Conservation (phyloP, 148 eudicot genomes). For the Vaccinium macrocarpon region DNA sequence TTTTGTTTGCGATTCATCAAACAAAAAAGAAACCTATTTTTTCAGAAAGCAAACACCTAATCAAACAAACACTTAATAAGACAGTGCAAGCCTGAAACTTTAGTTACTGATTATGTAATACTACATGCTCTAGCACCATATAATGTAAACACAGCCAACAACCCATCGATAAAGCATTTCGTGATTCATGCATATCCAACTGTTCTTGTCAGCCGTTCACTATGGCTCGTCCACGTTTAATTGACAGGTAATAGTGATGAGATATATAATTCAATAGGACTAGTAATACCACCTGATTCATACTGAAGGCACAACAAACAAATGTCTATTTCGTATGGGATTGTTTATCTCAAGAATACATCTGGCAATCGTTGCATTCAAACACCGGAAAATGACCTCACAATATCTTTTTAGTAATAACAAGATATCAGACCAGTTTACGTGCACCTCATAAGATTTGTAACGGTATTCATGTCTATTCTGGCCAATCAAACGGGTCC, state of each 20-base stretch:
- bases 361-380: not conserved
- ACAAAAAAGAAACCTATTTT: constrained; percentile 15
- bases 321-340: not conserved
- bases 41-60: constrained; percentile 4
- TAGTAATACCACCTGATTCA: not conserved
- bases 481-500: not conserved
- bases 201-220: not conserved
- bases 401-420: not conserved
- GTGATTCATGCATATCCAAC: not conserved
- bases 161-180: not conserved
- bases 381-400: not conserved
- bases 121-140: not conserved
- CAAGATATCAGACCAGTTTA: not conserved
- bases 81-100: not conserved
- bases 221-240: not conserved
- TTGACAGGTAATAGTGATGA: not conserved
- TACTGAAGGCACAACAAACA: not conserved
- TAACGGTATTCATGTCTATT: not conserved
- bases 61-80: not conserved
- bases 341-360: not conserved
- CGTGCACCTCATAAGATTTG: not conserved
- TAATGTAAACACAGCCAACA: not conserved
- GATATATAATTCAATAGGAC: not conserved
- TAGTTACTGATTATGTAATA: not conserved
- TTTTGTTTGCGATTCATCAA: constrained; percentile 14